Base-by-base conservation (phyloP, 805 yeast species). In the Metschnikowia peoriensis region DNA sequence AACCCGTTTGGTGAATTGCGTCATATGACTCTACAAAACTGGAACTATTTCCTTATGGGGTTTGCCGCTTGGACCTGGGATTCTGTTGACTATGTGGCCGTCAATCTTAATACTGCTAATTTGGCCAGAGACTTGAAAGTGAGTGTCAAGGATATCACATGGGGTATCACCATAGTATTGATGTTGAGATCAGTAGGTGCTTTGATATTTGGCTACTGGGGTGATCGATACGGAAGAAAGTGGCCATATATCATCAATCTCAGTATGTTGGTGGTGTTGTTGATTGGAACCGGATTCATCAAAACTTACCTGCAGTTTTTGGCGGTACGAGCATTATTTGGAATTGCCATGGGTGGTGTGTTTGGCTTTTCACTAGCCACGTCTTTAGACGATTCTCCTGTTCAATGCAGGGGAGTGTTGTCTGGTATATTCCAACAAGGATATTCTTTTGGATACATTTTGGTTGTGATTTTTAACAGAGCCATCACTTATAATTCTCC, bases 381-480 rank as follows among this genome's bases (percentile, higher is more conserved):
- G 6, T 84, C 90, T 6, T 72, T 86, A 28, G 89, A 84, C 58
- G 87, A 85, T 61, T 77, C 82, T 47, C 90, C 89, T 1, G 65
- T 66, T 2, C 72, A 69, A 27, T 82, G 86, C 32, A 73, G 81
- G 67, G 86, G 88, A 47, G 74, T 84, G 52, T 67, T 85, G 46
- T 79, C 85, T 35, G 89, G 89, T 46, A 66, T 87, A 41, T 81
- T 89, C 64, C 96, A 89, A 69, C 87, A 88, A 66, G 96, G 96
- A 54, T 89, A 85, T 60, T 84, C 88, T 0, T 76, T 85, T 44
- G 91, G 90, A 22, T 85, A 84, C 60, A 68, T 85, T 28, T 63
- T 85, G 53, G 89, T 83, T 5, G 88, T 84, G 47, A 73, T 84
- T 27, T 85, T 84, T 70, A 80, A 80, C 55, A 74, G 90, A 63